Evolutionary conservation across 176 grass and related monocot genomes (phyloP), one percentile per base, ranked within the genome.

Genomic region (Alloteropsis semialata): DNA sequence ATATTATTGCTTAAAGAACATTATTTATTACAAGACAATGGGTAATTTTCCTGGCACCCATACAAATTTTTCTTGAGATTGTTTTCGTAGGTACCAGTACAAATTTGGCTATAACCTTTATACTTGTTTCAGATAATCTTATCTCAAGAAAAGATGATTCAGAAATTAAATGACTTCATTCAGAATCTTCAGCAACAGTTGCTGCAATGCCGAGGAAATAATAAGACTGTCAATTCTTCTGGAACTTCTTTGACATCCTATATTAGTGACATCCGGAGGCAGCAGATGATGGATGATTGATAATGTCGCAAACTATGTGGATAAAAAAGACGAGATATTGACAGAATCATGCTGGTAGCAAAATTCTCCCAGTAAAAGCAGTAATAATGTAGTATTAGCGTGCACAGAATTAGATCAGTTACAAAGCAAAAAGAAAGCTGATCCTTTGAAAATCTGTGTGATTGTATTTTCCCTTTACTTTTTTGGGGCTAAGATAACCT

Each of bases 131-230:
- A 97, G 91, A 89, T 97, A 81, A 97, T 97, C 74, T 87, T 97
- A 83, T 87, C 94, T 78, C 94, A 97, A 89, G 91, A 97, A 89
- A 97, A 97, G 91, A 97, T 86, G 54, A 97, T 97, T 69, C 91
- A 77, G 19, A 77, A 69, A 80, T 69, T 97, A 74, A 93, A 97
- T 81, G 86, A 84, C 29, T 84, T 89, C 81, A 78, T 97, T 65
- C 86, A 89, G 77, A 93, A 85, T 82, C 88, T 93, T 80, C 94
- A 97, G 42, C 86, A 85, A 41, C 88, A 97, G 43, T 84, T 93
- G 75, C 15, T 87, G 64, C 84, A 91, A 65, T 97, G 91, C 64
- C 86, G 86, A 72, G 78, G 68, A 71, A 97, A 75, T 72, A 97
- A 89, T 65, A 62, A 39, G 39, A 92, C 86, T 51, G 34, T 49